Conservation (phyloP, 352 stramenopile species). For the Phytophthora pseudosyringae region DNA sequence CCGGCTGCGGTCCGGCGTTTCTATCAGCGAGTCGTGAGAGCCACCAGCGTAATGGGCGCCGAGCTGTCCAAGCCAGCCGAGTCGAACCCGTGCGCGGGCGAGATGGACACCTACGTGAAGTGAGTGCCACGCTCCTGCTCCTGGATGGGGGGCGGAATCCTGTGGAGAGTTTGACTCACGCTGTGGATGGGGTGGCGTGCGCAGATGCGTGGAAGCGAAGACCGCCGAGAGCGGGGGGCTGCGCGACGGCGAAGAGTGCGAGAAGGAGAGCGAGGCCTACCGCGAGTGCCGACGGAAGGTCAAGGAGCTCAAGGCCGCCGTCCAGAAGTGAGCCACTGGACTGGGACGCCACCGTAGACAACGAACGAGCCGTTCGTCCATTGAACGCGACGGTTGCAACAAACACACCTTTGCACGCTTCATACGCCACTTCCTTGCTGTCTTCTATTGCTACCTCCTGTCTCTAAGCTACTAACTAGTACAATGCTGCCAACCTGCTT, state of each 20-base stretch:
- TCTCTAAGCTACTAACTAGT: conserved; percentile 15
- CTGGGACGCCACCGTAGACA: not conserved
- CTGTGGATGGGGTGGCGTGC: not conserved
- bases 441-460: conserved; percentile 20
- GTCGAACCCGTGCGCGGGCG: conserved; percentile 55
- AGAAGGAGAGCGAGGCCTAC: conserved; percentile 67
- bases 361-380: not conserved
- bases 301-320: conserved; percentile 41
- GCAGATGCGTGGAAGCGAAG: conserved; percentile 67
- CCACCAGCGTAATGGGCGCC: conserved; percentile 53
- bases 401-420: conserved; percentile 17
- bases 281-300: conserved; percentile 62
- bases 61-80: conserved; percentile 56
- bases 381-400: conserved; percentile 10
- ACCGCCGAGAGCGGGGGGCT: conserved; percentile 63
- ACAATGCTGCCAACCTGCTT: conserved; percentile 17
- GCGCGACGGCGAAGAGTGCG: conserved; percentile 77
- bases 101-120: conserved; percentile 83
- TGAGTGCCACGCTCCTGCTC: conserved; percentile 38
- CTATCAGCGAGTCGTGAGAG: conserved; percentile 14
- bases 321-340: conserved; percentile 24
- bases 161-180: conserved; percentile 3
- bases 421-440: conserved; percentile 11
- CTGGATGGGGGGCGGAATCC: conserved; percentile 2
- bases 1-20: conserved; percentile 5